These are phyloP conservation scores for Exophiala xenobiotica DNA, from an alignment of 2,329 filamentous ascomycete species.

Conservation along the genomic window DNA sequence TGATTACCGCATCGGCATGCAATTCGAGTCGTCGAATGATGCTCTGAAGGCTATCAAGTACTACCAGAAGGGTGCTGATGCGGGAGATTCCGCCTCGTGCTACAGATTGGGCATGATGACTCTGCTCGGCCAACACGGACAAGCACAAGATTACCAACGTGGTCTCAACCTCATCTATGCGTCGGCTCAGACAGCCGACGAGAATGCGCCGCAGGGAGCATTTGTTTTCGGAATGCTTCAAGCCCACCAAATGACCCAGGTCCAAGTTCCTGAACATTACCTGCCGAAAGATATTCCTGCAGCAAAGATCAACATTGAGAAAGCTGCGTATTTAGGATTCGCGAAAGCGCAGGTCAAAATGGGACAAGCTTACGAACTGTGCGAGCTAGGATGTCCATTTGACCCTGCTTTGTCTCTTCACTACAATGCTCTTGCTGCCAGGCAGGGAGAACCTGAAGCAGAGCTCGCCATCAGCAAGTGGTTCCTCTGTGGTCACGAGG, in stretches of 20 bases:
- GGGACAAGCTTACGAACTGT: slow-evolving; percentile 92
- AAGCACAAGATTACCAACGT: slow-evolving; percentile 73
- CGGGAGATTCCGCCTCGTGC: slow-evolving; percentile 83
- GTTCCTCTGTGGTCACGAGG: slow-evolving; percentile 95
- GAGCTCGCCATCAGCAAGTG: slow-evolving; percentile 97
- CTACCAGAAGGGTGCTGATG: slow-evolving; percentile 76
- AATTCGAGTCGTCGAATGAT: slow-evolving; percentile 94
- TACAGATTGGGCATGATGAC: slow-evolving; percentile 97
- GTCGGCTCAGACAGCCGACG: slow-evolving; percentile 84
- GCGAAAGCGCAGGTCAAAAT: slow-evolving; percentile 96
- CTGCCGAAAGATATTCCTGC: slow-evolving; percentile 70
- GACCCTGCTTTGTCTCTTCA: slow-evolving; percentile 89
- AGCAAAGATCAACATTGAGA: slow-evolving; percentile 87
- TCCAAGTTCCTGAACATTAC: slow-evolving; percentile 70
- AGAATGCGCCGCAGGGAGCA: slow-evolving; percentile 93
- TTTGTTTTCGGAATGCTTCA: slow-evolving; percentile 96
- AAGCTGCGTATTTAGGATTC: slow-evolving; percentile 93
- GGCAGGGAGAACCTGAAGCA: slow-evolving; percentile 88
- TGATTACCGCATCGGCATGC: slow-evolving; percentile 97
- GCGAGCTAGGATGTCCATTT: slow-evolving; percentile 90
- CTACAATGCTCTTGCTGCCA: slow-evolving; percentile 89
- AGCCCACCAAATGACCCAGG: slow-evolving; percentile 85
- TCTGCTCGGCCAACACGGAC: slow-evolving; percentile 87
- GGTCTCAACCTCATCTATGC: slow-evolving; percentile 80
- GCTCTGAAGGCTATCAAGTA: slow-evolving; percentile 86